Percentiles rank a stretch among this genome's conserved stretches.
phyloP scores from a whole-genome alignment of 2,329 filamentous ascomycete species.

The Celoporthe dispersa region DNA sequence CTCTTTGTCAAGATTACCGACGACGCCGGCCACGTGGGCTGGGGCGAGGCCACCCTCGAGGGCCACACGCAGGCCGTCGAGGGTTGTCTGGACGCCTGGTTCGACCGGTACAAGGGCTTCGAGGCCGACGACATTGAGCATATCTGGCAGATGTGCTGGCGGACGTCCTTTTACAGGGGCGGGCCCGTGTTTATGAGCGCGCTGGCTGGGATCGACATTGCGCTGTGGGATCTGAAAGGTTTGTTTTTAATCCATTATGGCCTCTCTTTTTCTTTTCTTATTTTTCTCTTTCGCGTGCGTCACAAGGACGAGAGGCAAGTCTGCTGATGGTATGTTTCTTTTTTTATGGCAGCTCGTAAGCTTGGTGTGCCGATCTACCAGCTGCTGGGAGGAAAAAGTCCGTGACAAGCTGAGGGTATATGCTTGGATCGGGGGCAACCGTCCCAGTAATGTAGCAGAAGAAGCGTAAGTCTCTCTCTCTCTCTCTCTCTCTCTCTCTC shows the following conservation, averaged over 20 bases:
- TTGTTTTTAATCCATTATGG: neutral
- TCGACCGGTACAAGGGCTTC: conserved; percentile 58
- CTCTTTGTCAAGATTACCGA: conserved; percentile 71
- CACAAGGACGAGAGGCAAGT: neutral
- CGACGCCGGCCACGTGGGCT: conserved; percentile 59
- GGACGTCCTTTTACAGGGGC: conserved; percentile 69
- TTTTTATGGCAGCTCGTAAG: conserved; percentile 27
- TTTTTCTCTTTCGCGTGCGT: too few relatives aligned
- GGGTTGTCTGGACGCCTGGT: conserved; percentile 65
- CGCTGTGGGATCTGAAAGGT: conserved; percentile 69
- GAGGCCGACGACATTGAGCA: conserved; percentile 72
- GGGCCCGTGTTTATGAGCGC: conserved; percentile 74
- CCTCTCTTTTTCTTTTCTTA: neutral
- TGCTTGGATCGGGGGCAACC: conserved; percentile 71
- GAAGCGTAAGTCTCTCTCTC: conserved; percentile 52
- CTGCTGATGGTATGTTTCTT: neutral
- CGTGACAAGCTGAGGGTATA: conserved; percentile 67
- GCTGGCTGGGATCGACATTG: conserved; percentile 70
- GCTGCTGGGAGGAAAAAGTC: conserved; percentile 68
- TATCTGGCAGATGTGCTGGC: conserved; percentile 69
- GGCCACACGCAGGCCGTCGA: conserved; percentile 69
- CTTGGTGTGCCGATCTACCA: conserved; percentile 64
- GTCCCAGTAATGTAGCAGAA: conserved; percentile 61
- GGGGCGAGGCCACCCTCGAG: conserved; percentile 69
- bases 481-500: too few relatives aligned